Evolutionary conservation across 1,139 yeast species (phyloP), one percentile per base, ranked within the genome.

Genomic region (Wickerhamomyces sp.): DNA sequence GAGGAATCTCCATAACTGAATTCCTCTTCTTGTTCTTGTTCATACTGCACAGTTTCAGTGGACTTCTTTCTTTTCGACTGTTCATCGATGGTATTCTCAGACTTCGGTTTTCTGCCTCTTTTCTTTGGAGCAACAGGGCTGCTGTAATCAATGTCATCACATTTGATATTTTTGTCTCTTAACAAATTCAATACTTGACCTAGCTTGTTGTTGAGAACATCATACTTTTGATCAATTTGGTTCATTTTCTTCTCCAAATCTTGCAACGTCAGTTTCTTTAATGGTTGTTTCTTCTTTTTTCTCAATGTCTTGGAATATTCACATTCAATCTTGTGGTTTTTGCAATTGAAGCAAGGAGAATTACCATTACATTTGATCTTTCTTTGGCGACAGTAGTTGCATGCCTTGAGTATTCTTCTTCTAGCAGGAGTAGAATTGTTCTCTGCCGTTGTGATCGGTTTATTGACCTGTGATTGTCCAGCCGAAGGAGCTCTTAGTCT

Each of bases 351-450:
- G 52, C 92, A 84, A 0, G 92, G 89, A 40, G 74, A 67, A 19
- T 43, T 52, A 40, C 86, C 92, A 49, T 80, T 79, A 55, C 94
- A 84, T 54, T 81, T 81, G 42, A 80, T 74, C 58, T 84, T 83
- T 41, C 79, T 65, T 46, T 73, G 66, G 48, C 86, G 79, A 55
- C 94, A 84, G 40, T 70, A 66, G 49, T 78, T 84, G 54, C 94
- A 84, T 0, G 59, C 59, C 33, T 53, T 53, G 3, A 57, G 50
- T 16, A 54, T 53, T 33, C 59, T 44, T 44, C 53, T 49, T 42
- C 56, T 49, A 2, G 33, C 35, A 10, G 35, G 20, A 7, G 44
- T 30, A 17, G n/a, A 7, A 9, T 24, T 18, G 18, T 27, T 26
- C 7, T n/a, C n/a, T 7, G 31, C 6, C 18, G 31, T 8, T 20